These are phyloP conservation scores for Cydonia oblonga DNA, from an alignment of 331 rosid species.

Conservation along the genomic window DNA sequence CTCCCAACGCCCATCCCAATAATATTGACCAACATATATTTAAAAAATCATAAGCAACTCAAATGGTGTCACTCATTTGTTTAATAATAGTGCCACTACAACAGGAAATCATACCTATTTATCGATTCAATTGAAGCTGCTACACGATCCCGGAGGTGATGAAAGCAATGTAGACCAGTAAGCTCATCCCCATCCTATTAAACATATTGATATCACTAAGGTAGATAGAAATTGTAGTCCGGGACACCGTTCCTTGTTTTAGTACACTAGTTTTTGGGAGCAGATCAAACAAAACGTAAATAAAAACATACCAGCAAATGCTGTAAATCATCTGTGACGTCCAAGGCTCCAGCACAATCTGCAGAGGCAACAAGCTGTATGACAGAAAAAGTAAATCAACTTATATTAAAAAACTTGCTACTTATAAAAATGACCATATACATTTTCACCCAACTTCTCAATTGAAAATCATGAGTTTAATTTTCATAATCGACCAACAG, in stretches of 20 bases:
- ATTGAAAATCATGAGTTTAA: neutral
- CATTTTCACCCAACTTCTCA: neutral
- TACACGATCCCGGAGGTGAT: conserved; percentile 90
- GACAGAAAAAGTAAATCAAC: conserved; percentile 43
- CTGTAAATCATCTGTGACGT: conserved; percentile 85
- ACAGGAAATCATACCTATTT: conserved; percentile 54
- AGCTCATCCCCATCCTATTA: conserved; percentile 93
- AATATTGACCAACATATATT: neutral
- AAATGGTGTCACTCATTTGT: neutral
- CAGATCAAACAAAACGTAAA: neutral
- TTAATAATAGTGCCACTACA: neutral
- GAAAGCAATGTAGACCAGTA: conserved; percentile 94
- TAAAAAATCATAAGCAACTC: neutral
- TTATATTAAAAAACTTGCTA: conserved; percentile 2
- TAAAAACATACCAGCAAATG: conserved; percentile 58
- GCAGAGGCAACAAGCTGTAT: conserved; percentile 94
- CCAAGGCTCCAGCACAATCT: conserved; percentile 98
- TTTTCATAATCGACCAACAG: too few relatives aligned
- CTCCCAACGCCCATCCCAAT: neutral
- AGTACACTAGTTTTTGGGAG: neutral
- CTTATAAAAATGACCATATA: neutral
- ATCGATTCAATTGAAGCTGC: conserved; percentile 80
- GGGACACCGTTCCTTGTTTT: neutral
- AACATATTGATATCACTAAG: conserved; percentile 9
- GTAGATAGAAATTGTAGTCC: neutral